phyloP scores from a whole-genome alignment of 1,284 basidiomycete species.

The Fistulina hepatica region DNA sequence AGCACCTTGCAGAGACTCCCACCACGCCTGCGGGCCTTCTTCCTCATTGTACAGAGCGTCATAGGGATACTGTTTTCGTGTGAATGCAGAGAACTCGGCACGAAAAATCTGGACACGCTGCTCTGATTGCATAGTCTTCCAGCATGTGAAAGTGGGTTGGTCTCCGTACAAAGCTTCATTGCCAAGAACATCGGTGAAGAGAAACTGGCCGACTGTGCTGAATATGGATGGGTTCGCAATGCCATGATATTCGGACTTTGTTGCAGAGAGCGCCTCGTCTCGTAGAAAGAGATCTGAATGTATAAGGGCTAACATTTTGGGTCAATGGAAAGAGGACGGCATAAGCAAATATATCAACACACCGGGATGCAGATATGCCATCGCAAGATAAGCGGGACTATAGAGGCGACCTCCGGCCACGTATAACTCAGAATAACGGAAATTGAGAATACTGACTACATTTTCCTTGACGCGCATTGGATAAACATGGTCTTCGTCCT shows the following conservation, averaged over 20 bases:
- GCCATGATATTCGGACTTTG: conserved; percentile 7
- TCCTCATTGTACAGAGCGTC: conserved; percentile 10
- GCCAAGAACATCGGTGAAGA: conserved; percentile 9
- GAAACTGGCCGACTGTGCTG: conserved; percentile 12
- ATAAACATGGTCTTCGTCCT: neutral
- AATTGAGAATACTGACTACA: neutral
- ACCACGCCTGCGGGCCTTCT: conserved; percentile 11
- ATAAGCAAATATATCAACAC: neutral
- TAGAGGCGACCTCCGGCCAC: neutral
- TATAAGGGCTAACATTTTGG: conserved; percentile 1
- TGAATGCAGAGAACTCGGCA: conserved; percentile 15
- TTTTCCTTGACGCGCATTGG: neutral
- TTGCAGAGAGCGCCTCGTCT: conserved; percentile 1
- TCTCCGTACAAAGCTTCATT: conserved; percentile 16
- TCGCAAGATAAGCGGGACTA: conserved; percentile 1
- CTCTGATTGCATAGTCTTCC: too few relatives aligned
- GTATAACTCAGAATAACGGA: conserved; percentile 1
- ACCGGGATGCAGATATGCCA: conserved; percentile 4
- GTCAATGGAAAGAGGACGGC: neutral
- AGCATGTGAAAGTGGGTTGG: too few relatives aligned
- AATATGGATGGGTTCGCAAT: conserved; percentile 14
- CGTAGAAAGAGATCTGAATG: conserved; percentile 5
- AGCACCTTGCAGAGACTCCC: conserved; percentile 9
- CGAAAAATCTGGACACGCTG: too few relatives aligned
- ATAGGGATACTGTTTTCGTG: conserved; percentile 17